These are phyloP conservation scores for Solidago caesia DNA, from an alignment of 129 eudicot species.

Conservation along the genomic window DNA sequence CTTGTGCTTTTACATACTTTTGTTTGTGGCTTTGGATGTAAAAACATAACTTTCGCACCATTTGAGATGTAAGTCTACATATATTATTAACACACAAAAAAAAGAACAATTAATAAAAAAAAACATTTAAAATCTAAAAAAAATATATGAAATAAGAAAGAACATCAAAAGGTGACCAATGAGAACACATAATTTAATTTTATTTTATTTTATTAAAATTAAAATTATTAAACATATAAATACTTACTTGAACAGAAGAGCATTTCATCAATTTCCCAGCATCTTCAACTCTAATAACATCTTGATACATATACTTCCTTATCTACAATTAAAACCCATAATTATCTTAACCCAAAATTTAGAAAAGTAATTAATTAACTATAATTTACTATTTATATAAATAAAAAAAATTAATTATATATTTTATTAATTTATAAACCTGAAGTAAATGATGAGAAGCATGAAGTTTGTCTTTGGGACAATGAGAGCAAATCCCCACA, in stretches of 20 bases:
- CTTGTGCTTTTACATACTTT: conserved; percentile 41
- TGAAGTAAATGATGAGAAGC: conserved; percentile 71
- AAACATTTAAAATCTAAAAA: not conserved
- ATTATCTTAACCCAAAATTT: not conserved
- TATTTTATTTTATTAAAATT: not conserved
- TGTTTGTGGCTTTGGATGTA: conserved; percentile 60
- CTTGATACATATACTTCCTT: conserved; percentile 82
- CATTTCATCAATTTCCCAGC: conserved; percentile 83
- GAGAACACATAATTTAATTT: not conserved
- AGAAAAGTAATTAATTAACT: not conserved
- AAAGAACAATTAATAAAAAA: not conserved
- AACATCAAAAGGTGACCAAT: conserved; percentile 10
- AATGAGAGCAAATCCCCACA: conserved; percentile 63
- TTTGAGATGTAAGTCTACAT: conserved; percentile 62
- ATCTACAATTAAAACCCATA: conserved; percentile 37
- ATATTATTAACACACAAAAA: not conserved
- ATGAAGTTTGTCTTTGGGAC: conserved; percentile 40
- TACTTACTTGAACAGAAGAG: conserved; percentile 68
- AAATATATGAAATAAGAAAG: no score
- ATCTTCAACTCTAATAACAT: conserved; percentile 67
- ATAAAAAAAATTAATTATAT: not conserved
- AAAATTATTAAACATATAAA: not conserved
- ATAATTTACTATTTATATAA: not conserved
- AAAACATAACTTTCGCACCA: conserved; percentile 73
- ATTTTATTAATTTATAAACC: conserved; percentile 30